phyloP scores from a whole-genome alignment of 495 filamentous ascomycete genomes.

The Articulospora tetracladia region DNA sequence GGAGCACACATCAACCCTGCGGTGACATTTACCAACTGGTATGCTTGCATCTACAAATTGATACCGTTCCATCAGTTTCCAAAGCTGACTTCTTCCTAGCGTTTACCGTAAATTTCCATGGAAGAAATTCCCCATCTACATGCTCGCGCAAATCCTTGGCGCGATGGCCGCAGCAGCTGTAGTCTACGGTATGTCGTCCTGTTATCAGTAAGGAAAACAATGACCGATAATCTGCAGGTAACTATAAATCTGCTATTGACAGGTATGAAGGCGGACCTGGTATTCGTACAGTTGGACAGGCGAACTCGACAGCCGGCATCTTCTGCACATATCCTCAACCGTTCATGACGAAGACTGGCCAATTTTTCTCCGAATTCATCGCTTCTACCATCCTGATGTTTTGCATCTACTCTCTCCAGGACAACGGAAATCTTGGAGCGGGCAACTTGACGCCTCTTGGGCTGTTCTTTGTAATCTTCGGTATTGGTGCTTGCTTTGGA shows the following conservation, averaged over 20 bases:
- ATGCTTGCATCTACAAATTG: not conserved
- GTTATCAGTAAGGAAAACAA: not conserved
- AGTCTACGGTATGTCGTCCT: constrained; percentile 36
- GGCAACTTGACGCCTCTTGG: constrained; percentile 48
- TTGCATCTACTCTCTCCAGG: constrained; percentile 62
- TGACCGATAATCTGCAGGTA: constrained; percentile 27
- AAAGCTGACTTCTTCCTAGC: constrained; percentile 34
- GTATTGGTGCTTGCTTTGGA: constrained; percentile 66
- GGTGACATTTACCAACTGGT: constrained; percentile 49
- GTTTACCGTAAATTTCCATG: constrained; percentile 59
- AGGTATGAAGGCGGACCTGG: constrained; percentile 42
- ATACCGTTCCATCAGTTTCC: not conserved
- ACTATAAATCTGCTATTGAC: constrained; percentile 53
- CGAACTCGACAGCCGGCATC: constrained; percentile 56
- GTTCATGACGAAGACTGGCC: constrained; percentile 55
- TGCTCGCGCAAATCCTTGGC: constrained; percentile 49
- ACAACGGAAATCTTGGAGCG: constrained; percentile 46
- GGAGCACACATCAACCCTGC: constrained; percentile 65
- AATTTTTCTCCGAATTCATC: constrained; percentile 65
- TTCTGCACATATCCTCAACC: constrained; percentile 64
- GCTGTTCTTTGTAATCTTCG: constrained; percentile 64
- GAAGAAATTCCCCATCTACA: constrained; percentile 52
- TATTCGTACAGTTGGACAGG: constrained; percentile 18
- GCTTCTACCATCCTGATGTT: constrained; percentile 61
- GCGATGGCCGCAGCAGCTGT: constrained; percentile 51